phyloP scores from a whole-genome alignment of 768 basidiomycete genomes.

The Boletus coccyginus region DNA sequence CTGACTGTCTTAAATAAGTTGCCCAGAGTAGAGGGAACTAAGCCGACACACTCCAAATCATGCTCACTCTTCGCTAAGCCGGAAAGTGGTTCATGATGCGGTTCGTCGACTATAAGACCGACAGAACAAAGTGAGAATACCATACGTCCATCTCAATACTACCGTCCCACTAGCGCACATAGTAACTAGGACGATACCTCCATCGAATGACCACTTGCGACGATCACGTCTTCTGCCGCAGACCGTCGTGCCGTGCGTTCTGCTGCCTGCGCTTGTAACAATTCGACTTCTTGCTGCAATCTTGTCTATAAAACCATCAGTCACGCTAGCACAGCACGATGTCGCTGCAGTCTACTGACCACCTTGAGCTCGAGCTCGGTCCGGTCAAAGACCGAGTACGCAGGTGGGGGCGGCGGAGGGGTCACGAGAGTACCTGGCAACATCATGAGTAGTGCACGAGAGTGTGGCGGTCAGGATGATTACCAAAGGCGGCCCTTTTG shows the following conservation, averaged over 20 bases:
- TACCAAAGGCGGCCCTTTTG: conserved; percentile 65
- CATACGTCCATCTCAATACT: not conserved
- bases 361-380: conserved; percentile 54
- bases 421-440: conserved; percentile 43
- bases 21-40: not conserved
- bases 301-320: conserved; percentile 42
- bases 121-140: not conserved
- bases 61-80: no score
- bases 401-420: conserved; percentile 40
- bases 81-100: no score
- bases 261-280: conserved; percentile 47
- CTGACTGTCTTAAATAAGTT: no score
- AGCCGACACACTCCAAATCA: not conserved
- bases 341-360: conserved; percentile 35
- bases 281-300: conserved; percentile 56
- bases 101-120: not conserved
- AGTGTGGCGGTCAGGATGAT: not conserved
- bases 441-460: not conserved
- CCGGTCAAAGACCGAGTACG: conserved; percentile 62
- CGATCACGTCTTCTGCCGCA: conserved; percentile 28
- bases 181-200: conserved; percentile 21
- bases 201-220: conserved; percentile 32
- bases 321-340: not conserved
- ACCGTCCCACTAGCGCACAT: not conserved
- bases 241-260: conserved; percentile 38